Percentiles rank a stretch among this genome's conserved stretches.
Evolutionary conservation across 148 eudicot species (phyloP).

Genomic region (Arbutus unedo): DNA sequence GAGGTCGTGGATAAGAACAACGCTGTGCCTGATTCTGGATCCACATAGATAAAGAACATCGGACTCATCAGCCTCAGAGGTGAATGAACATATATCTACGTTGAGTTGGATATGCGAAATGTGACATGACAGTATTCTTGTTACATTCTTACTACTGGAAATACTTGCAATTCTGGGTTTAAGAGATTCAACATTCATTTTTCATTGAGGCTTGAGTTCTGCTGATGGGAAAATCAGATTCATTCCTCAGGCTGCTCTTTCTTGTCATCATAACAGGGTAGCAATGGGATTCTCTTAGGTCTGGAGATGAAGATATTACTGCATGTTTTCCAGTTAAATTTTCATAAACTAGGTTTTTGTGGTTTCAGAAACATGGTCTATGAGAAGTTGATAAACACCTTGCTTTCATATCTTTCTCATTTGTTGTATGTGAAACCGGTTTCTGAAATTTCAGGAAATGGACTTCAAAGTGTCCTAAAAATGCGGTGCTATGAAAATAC

Average conservation of each 20-base stretch:
- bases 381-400: background rate
- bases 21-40: constrained; percentile 11
- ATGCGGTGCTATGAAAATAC: background rate
- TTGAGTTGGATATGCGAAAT: background rate
- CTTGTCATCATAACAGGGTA: background rate
- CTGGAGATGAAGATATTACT: background rate
- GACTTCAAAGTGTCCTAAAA: background rate
- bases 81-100: background rate
- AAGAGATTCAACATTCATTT: background rate
- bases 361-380: background rate
- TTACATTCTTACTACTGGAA: background rate
- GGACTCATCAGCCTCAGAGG: background rate
- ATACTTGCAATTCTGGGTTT: background rate
- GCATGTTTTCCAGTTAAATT: background rate
- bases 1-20: constrained; percentile 39
- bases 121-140: background rate
- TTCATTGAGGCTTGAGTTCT: background rate
- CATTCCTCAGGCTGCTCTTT: background rate
- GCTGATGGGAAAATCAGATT: background rate
- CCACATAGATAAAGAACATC: constrained; percentile 5
- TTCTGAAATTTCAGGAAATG: background rate
- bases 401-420: background rate
- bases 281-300: background rate
- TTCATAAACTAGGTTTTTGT: background rate
- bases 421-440: background rate